phyloP scores from a whole-genome alignment of 371 early-diverging fungal species.

The Cokeromyces recurvatus region DNA sequence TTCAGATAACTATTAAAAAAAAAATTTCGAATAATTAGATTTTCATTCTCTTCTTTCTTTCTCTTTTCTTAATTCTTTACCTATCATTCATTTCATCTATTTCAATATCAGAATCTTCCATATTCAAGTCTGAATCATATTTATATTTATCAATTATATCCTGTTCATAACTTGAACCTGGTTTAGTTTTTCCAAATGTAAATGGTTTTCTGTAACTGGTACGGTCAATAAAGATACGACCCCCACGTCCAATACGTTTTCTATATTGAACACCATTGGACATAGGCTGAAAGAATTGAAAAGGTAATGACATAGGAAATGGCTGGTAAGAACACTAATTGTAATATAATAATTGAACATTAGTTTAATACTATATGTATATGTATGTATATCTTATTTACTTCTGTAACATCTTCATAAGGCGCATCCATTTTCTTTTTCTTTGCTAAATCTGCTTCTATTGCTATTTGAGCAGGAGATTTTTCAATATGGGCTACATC shows the following conservation, averaged over 20 bases:
- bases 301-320: constrained; percentile 33
- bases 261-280: constrained; percentile 34
- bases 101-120: constrained; percentile 47
- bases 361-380: neutral
- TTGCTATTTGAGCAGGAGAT: constrained; percentile 34
- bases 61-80: constrained; percentile 20
- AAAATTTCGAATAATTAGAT: constrained; percentile 1
- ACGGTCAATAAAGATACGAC: constrained; percentile 55
- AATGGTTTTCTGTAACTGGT: constrained; percentile 4
- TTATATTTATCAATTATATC: constrained; percentile 19
- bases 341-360: neutral
- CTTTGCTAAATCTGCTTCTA: constrained; percentile 50
- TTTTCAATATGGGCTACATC: constrained; percentile 27
- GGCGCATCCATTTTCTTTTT: constrained; percentile 49
- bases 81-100: constrained; percentile 38
- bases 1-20: constrained; percentile 33
- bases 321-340: constrained; percentile 49
- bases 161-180: constrained; percentile 8
- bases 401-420: constrained; percentile 55
- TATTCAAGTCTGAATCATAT: constrained; percentile 51
- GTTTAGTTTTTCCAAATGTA: constrained; percentile 21
- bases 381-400: constrained; percentile 16
- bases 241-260: constrained; percentile 59
- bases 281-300: constrained; percentile 27
- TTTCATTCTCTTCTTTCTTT: constrained; percentile 25